Base-by-base conservation (phyloP, 805 yeast genomes). In the Yarrowia divulgata region DNA sequence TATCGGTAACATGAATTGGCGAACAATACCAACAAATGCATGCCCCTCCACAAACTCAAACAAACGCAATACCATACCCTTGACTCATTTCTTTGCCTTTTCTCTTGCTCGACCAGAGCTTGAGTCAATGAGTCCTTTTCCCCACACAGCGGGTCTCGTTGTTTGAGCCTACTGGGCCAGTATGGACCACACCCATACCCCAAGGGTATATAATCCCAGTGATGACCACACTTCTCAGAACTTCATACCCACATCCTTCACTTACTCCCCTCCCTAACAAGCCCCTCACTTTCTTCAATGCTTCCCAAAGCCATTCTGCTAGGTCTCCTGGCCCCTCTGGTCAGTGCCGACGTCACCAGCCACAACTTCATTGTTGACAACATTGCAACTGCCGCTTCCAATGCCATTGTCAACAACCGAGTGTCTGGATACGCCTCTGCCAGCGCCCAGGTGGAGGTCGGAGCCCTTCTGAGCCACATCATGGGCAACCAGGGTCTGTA, bases 401-500 rank as follows among this genome's bases (percentile, higher is more conserved):
- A 23, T 8, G 60, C 60, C 34, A 54, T 54, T 18, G 60, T 54
- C 18, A 3, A 14, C 43, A 54, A 54, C 60, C 32, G 60, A 19
- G 45, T 37, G 45, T 37, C 60, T 18, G 60, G 62, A 39, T 55
- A 55, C 62, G 48, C 62, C 18, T 5, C 2, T 16, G 2, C 34
- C 13, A 14, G 18, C 12, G 60, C 60, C 45, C 34, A 18, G 18
- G 37, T 45, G 8, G 60, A 54, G 60, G 43, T 54, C 37, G 37
- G 37, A 34, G 8, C 2, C 37, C 37, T 6, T 32, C 34, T 3
- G 60, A 13, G 3, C 60, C 35, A 3, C 42, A 18, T 54, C 34
- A 35, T 54, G 60, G 32, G 34, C 43, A 54, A 54, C 60, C 60
- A 54, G 60, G 60, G 60, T 10, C 60, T 54, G 23, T 54, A 54